Base-by-base conservation (phyloP, 2,329 filamentous ascomycete genomes). In the Clarireedia paspali region DNA sequence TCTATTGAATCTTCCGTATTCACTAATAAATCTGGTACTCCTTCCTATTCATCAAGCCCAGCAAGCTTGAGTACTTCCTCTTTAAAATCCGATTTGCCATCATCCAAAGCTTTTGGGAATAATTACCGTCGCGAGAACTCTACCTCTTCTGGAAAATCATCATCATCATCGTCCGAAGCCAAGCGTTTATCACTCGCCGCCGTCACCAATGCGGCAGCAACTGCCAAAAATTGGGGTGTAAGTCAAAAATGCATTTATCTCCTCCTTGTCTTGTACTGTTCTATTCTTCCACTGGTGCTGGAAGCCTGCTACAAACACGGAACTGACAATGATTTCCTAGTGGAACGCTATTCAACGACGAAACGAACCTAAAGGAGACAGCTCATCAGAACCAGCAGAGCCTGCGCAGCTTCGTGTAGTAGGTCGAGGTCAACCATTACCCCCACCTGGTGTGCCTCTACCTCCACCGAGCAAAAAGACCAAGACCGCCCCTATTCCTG, bases 381-480 rank as follows among this genome's bases (percentile, higher is more conserved):
- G 47, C 15, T 42, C 55, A 5, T 26, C 57, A n/a, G 65, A 66
- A 20, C 27, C 56, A 14, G 17, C 46, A 24, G 63, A 63, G 70
- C 82, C 71, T 62, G 80, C 57, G 72, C 81, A 89, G 63, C 90
- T 90, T 2, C 59, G 64, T 10, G 61, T 68, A 3, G 90, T 95
- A 75, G 91, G 91, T 1, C 81, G 90, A 40, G 90, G 90, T 0
- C 85, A 87, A 63, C 90, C 90, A 1, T 74, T 95, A 17, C 90
- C 89, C 47, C 89, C 90, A 7, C 88, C 87, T 2, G 91, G 90
- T 2, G 84, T 80, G 46, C 90, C 91, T 3, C 76, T 95, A 1
- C 90, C 91, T 2, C 81, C 77, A 44, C 86, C 85, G 1, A 81
- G 84, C 38, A 80, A 77, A 53, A 79, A 75, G 56, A 78, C 81